These are phyloP conservation scores for Termitomyces sp. DNA, from an alignment of 768 basidiomycete genomes.

Conservation along the genomic window DNA sequence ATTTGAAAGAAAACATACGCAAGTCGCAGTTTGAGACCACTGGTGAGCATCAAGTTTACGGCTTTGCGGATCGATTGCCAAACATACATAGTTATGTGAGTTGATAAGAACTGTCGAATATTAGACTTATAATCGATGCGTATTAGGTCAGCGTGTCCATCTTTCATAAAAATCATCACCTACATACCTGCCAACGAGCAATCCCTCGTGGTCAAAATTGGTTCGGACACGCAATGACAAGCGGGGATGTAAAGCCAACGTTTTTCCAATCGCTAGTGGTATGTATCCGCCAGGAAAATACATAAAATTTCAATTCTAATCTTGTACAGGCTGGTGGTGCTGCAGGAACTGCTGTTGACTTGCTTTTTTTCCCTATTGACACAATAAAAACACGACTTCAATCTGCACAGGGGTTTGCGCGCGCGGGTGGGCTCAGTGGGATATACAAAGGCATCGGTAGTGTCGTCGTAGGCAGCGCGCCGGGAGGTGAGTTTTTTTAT, in stretches of 20 bases:
- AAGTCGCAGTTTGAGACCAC: no score
- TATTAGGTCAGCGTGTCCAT: not conserved
- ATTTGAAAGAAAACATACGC: not conserved
- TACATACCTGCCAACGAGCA: not conserved
- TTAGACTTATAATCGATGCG: not conserved
- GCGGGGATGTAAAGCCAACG: conserved; percentile 20
- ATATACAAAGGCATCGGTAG: conserved; percentile 94
- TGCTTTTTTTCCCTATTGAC: conserved; percentile 96
- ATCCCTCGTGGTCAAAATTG: not conserved
- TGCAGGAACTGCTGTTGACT: conserved; percentile 92
- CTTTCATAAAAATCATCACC: not conserved
- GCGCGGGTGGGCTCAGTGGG: conserved; percentile 84
- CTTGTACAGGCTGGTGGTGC: conserved; percentile 47
- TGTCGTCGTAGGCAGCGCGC: conserved; percentile 91
- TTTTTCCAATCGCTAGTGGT: conserved; percentile 29
- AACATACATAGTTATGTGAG: no score
- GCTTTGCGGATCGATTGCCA: no score
- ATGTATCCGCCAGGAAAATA: not conserved
- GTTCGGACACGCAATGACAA: not conserved
- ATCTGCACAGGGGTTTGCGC: conserved; percentile 78
- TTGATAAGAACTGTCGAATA: not conserved
- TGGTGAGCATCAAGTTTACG: no score
- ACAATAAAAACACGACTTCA: conserved; percentile 96
- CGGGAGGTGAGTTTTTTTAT: conserved; percentile 64
- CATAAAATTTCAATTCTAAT: not conserved